Conservation (phyloP, 345 rosid genomes). For the Turritis glabra region DNA sequence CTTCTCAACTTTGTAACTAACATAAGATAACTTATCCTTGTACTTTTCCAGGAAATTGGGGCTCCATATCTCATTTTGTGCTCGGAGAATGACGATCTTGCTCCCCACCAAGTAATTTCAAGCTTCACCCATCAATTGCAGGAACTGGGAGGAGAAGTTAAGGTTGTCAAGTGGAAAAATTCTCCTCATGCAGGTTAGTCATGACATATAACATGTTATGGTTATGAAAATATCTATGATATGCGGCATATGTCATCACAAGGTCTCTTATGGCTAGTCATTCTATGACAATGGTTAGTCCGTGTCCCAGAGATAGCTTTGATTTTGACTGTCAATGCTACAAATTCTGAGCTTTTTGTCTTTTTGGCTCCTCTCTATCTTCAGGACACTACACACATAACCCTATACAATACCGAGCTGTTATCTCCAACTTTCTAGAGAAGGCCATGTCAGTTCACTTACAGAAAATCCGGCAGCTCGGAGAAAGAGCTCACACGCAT, state of each 20-base stretch:
- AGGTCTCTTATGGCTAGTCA: neutral
- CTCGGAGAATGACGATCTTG: conserved; percentile 78
- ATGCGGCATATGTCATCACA: neutral
- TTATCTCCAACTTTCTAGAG: conserved; percentile 64
- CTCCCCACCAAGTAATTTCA: conserved; percentile 56
- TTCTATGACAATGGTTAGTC: neutral
- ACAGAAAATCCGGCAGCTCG: conserved; percentile 55
- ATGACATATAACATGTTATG: neutral
- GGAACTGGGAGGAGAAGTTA: conserved; percentile 79
- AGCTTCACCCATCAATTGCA: conserved; percentile 57
- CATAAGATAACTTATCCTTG: conserved; percentile 9
- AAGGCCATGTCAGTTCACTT: conserved; percentile 61
- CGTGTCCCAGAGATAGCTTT: neutral
- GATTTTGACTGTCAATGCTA: neutral
- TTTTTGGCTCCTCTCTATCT: conserved; percentile 4
- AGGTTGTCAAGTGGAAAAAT: conserved; percentile 70
- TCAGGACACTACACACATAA: conserved; percentile 73
- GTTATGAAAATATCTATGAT: neutral
- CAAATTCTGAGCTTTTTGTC: neutral
- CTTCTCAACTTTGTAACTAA: conserved; percentile 1
- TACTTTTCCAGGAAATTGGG: conserved; percentile 55
- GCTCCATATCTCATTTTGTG: conserved; percentile 86
- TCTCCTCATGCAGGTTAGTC: conserved; percentile 80
- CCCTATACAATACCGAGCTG: conserved; percentile 75
- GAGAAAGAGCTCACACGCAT: conserved; percentile 55